Conservation (phyloP, 2,329 filamentous ascomycete genomes). For the Graphilbum ipis-grandicollis region DNA sequence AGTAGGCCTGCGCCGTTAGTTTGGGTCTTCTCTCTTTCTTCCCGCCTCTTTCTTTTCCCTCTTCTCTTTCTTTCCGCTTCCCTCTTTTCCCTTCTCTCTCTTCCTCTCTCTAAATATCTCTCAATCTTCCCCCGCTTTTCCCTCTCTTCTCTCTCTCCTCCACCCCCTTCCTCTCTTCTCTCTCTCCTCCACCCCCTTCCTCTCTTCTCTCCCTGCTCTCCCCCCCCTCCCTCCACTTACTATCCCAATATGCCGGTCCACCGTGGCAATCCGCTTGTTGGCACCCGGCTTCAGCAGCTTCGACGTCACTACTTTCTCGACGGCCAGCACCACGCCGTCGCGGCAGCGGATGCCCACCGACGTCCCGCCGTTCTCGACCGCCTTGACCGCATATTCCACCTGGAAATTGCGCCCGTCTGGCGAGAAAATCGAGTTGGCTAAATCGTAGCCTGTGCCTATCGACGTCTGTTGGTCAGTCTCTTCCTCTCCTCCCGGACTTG, state of each 20-base stretch:
- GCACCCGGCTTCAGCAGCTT: constrained; percentile 89
- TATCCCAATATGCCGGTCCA: constrained; percentile 85
- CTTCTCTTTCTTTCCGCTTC: not conserved
- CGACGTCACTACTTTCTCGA: constrained; percentile 91
- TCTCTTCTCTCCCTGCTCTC: not conserved
- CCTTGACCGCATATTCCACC: constrained; percentile 97
- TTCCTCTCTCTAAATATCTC: too few species aligned
- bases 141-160: too few species aligned
- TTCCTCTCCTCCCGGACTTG: too few species aligned
- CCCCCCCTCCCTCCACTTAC: constrained; percentile 39
- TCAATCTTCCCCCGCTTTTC: too few species aligned
- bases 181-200: not conserved
- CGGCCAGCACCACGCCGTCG: constrained; percentile 86
- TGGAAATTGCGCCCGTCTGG: constrained; percentile 98
- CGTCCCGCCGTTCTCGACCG: constrained; percentile 93
- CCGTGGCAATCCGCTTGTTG: constrained; percentile 92
- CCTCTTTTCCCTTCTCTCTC: not conserved
- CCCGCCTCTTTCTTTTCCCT: too few species aligned
- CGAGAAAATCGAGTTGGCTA: constrained; percentile 98
- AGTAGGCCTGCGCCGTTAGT: constrained; percentile 50
- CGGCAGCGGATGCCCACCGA: constrained; percentile 93
- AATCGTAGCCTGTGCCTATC: constrained; percentile 98
- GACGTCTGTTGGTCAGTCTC: constrained; percentile 50
- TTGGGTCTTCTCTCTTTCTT: not conserved
- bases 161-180: too few species aligned